These are phyloP conservation scores for Maudiozyma turicensis DNA, from an alignment of 805 yeast genomes.

Conservation along the genomic window DNA sequence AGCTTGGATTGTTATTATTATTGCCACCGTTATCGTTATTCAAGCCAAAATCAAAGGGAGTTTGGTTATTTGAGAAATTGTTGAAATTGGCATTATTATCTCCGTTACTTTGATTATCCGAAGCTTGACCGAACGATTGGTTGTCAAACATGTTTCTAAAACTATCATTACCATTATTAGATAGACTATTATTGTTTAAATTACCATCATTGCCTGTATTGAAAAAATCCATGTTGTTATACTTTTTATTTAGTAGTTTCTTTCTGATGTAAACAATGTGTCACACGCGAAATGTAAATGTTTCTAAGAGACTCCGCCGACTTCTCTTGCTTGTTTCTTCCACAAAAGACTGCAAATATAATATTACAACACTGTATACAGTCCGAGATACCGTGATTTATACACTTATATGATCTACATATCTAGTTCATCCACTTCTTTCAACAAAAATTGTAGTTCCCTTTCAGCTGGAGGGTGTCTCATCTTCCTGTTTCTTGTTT, in stretches of 20 bases:
- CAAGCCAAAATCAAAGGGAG: conserved; percentile 18
- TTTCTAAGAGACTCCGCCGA: neutral
- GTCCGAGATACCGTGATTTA: neutral
- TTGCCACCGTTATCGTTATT: conserved; percentile 1
- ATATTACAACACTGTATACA: neutral
- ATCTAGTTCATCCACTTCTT: neutral
- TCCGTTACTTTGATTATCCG: neutral
- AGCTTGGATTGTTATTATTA: neutral
- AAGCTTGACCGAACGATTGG: conserved; percentile 1
- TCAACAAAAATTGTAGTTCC: too few relatives aligned
- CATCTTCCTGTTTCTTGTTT: too few relatives aligned
- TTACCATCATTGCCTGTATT: neutral
- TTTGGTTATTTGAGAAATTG: neutral
- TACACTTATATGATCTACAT: neutral
- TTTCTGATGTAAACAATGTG: neutral
- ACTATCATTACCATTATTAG: neutral
- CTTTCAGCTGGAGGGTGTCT: too few relatives aligned
- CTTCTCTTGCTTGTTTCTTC: too few relatives aligned
- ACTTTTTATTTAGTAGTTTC: neutral
- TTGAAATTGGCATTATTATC: neutral
- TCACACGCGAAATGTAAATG: neutral
- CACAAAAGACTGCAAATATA: neutral
- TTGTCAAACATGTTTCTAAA: conserved; percentile 8
- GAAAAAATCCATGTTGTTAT: conserved; percentile 7
- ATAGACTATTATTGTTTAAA: neutral